Evolutionary conservation across 768 basidiomycete species (phyloP).

Genomic region (Mycena olivaceomarginata): DNA sequence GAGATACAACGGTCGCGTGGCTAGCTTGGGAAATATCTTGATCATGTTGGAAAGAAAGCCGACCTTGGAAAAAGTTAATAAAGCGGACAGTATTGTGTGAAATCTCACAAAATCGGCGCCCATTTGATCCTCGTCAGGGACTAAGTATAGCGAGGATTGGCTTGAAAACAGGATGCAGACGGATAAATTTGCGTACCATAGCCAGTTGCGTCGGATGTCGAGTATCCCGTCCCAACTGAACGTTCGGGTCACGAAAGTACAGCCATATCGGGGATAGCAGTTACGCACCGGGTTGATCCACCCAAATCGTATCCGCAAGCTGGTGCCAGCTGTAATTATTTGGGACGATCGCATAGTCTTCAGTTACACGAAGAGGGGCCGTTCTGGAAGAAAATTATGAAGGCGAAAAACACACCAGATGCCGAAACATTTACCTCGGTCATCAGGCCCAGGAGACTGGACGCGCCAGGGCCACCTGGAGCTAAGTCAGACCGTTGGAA

Average conservation of each 20-base stretch:
- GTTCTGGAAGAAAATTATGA: conserved; percentile 63
- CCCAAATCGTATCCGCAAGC: conserved; percentile 81
- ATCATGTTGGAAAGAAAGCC: conserved; percentile 83
- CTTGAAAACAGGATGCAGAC: background rate
- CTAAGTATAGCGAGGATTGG: conserved; percentile 48
- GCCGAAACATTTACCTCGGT: conserved; percentile 69
- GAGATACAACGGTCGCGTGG: conserved; percentile 79
- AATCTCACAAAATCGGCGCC: conserved; percentile 68
- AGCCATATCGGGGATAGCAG: background rate
- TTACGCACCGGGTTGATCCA: conserved; percentile 80
- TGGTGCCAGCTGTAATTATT: conserved; percentile 77
- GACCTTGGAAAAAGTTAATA: conserved; percentile 63
- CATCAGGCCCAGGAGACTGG: conserved; percentile 78
- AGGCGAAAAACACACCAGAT: background rate
- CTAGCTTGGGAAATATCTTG: conserved; percentile 83
- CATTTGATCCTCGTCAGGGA: conserved; percentile 80
- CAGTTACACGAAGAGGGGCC: conserved; percentile 80
- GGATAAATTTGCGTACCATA: conserved; percentile 65
- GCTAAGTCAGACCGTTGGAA: background rate
- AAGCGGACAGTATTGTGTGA: conserved; percentile 39
- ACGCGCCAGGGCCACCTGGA: conserved; percentile 75
- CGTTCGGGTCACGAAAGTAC: background rate
- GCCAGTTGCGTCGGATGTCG: conserved; percentile 77
- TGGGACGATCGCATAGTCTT: conserved; percentile 66
- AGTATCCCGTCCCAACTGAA: conserved; percentile 71